Evolutionary conservation across 148 eudicot genomes (phyloP).

Genomic region (Diospyros kaki): DNA sequence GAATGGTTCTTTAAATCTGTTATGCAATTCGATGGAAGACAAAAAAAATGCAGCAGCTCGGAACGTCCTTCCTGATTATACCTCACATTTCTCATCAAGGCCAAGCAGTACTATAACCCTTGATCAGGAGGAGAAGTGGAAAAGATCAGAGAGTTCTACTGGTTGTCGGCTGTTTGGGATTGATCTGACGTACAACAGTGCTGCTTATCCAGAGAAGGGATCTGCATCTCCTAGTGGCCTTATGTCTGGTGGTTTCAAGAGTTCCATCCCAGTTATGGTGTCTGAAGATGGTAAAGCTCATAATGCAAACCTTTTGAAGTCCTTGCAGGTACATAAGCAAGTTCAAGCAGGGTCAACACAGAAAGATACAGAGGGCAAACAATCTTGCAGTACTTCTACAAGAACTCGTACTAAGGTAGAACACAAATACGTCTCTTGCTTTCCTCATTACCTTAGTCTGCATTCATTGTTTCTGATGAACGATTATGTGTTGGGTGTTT

Average conservation of each 20-base stretch:
- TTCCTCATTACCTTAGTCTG: not conserved
- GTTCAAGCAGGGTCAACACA: slow-evolving; percentile 22
- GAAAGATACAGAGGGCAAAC: slow-evolving; percentile 35
- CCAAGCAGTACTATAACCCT: slow-evolving; percentile 15
- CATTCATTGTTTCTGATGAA: not conserved
- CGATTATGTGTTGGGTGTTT: not conserved
- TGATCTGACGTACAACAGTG: slow-evolving; percentile 41
- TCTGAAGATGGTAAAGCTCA: slow-evolving; percentile 21
- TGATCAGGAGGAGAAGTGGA: slow-evolving; percentile 29
- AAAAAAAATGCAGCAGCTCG: slow-evolving; percentile 21
- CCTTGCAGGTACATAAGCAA: slow-evolving; percentile 31
- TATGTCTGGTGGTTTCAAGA: slow-evolving; percentile 12
- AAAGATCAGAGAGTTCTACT: slow-evolving; percentile 32
- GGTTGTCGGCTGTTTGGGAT: slow-evolving; percentile 78
- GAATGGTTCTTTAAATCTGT: slow-evolving; percentile 33
- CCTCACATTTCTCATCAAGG: slow-evolving; percentile 27
- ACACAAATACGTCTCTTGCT: not conserved
- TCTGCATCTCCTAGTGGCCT: slow-evolving; percentile 1
- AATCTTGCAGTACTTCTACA: slow-evolving; percentile 31
- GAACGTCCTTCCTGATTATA: slow-evolving; percentile 22
- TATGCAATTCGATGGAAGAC: slow-evolving; percentile 25
- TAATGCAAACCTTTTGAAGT: slow-evolving; percentile 26
- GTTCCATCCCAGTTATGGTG: slow-evolving; percentile 2
- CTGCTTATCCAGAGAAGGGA: slow-evolving; percentile 20
- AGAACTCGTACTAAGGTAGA: slow-evolving; percentile 82